A percentile compares a stretch with the other conserved stretches of the same genome.
phyloP scores from a whole-genome alignment of 305 asterid species.

The Fraxinus angustifolia region DNA sequence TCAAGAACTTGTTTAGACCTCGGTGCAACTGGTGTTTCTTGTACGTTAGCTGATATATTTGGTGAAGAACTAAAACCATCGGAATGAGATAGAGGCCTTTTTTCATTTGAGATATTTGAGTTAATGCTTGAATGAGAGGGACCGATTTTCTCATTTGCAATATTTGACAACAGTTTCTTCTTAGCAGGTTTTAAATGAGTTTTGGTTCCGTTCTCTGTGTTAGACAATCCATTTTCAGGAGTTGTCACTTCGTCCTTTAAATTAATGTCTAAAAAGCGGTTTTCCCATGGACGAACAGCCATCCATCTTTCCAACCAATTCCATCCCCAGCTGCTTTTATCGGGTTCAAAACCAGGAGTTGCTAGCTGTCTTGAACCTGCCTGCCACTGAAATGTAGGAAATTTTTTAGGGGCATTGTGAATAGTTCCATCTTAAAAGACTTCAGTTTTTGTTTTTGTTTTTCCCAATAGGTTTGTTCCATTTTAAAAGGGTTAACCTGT shows the following conservation, averaged over 20 bases:
- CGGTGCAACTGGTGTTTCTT: constrained; percentile 37
- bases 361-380: constrained; percentile 81
- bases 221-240: constrained; percentile 46
- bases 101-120: constrained; percentile 47
- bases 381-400: constrained; percentile 78
- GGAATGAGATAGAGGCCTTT: constrained; percentile 46
- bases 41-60: constrained; percentile 47
- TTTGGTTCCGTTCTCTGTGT: constrained; percentile 38
- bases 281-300: constrained; percentile 99
- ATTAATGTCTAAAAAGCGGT: constrained; percentile 72
- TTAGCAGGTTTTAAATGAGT: constrained; percentile 38
- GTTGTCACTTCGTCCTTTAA: constrained; percentile 61
- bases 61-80: constrained; percentile 69
- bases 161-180: constrained; percentile 39
- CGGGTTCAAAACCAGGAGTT: constrained; percentile 75
- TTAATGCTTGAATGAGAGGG: constrained; percentile 46
- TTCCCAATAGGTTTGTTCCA: constrained; percentile 7
- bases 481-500: not conserved
- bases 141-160: constrained; percentile 45
- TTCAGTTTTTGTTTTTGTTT: not conserved
- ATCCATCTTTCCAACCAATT: constrained; percentile 99
- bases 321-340: constrained; percentile 94
- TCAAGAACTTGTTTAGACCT: constrained; percentile 48
- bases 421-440: constrained; percentile 6
- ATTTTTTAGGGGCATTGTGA: constrained; percentile 13